phyloP scores from a whole-genome alignment of 2,329 filamentous ascomycete species.

The Apiospora marii region DNA sequence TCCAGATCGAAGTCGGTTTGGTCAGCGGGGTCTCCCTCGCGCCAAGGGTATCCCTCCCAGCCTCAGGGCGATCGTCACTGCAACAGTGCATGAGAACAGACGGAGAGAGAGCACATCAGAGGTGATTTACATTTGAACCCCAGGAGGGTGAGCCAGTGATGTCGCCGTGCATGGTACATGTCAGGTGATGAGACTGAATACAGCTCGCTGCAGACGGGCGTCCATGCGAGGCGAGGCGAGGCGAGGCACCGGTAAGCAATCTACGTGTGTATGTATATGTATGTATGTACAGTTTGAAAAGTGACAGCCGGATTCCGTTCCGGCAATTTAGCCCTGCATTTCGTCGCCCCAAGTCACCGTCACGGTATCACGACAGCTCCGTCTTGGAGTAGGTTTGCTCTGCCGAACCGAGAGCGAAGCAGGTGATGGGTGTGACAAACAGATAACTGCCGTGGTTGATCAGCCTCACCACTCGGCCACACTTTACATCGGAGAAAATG shows the following conservation, averaged over 20 bases:
- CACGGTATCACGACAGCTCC: background rate
- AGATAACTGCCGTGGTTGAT: background rate
- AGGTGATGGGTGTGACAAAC: constrained; percentile 1
- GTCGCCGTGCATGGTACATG: background rate
- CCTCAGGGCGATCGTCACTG: constrained; percentile 15
- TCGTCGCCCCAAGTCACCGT: background rate
- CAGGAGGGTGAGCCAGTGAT: constrained; percentile 15
- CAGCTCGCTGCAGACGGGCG: background rate
- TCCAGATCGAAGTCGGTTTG: background rate
- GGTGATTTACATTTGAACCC: background rate
- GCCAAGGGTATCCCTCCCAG: background rate
- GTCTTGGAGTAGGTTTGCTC: background rate
- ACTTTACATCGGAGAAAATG: background rate
- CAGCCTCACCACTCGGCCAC: background rate
- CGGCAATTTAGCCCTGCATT: background rate
- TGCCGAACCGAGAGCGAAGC: background rate
- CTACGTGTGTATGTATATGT: background rate
- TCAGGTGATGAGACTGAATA: constrained; percentile 13
- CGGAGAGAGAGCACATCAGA: background rate
- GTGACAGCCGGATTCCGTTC: background rate
- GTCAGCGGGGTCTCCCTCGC: background rate
- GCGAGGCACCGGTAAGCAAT: background rate
- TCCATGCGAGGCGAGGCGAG: background rate
- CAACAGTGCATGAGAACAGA: background rate
- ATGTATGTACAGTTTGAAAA: background rate